These are phyloP conservation scores for Aureobasidium melanogenum DNA, from an alignment of 2,329 filamentous ascomycete species.

Conservation along the genomic window DNA sequence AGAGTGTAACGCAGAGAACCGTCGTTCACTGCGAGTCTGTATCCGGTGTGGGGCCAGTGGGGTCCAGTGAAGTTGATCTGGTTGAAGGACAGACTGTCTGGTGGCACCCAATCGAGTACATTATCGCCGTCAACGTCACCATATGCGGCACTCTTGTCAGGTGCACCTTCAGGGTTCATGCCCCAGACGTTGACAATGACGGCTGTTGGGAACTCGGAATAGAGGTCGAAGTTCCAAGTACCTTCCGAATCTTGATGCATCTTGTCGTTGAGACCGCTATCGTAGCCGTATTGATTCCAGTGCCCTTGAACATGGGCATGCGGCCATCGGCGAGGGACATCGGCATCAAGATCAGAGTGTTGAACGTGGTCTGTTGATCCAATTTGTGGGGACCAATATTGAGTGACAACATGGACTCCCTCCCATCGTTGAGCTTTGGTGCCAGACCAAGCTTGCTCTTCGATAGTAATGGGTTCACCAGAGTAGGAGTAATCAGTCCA, in stretches of 20 bases:
- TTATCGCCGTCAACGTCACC: constrained; percentile 54
- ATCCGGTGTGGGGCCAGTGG: constrained; percentile 46
- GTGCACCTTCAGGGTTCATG: constrained; percentile 54
- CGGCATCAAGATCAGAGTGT: constrained; percentile 43
- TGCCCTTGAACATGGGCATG: background rate
- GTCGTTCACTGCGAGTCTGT: constrained; percentile 48
- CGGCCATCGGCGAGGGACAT: constrained; percentile 1
- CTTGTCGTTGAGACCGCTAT: constrained; percentile 12
- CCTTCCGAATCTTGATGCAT: constrained; percentile 41
- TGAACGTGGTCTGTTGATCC: constrained; percentile 54
- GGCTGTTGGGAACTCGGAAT: constrained; percentile 54
- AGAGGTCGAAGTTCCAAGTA: constrained; percentile 51
- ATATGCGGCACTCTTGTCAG: constrained; percentile 50
- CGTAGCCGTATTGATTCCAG: constrained; percentile 1
- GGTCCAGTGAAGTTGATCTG: constrained; percentile 53
- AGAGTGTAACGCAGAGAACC: constrained; percentile 43
- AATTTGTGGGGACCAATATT: constrained; percentile 54
- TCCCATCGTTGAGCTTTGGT: constrained; percentile 48
- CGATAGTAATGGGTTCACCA: constrained; percentile 42
- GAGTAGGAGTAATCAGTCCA: constrained; percentile 44
- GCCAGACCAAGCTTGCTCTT: constrained; percentile 48
- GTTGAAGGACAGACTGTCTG: constrained; percentile 46
- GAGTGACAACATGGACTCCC: constrained; percentile 53
- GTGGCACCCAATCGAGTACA: constrained; percentile 53
- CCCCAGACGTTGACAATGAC: constrained; percentile 60